Evolutionary conservation across 768 basidiomycete species (phyloP), one percentile per base, ranked within the genome.

Genomic region (Ramaria rubella): DNA sequence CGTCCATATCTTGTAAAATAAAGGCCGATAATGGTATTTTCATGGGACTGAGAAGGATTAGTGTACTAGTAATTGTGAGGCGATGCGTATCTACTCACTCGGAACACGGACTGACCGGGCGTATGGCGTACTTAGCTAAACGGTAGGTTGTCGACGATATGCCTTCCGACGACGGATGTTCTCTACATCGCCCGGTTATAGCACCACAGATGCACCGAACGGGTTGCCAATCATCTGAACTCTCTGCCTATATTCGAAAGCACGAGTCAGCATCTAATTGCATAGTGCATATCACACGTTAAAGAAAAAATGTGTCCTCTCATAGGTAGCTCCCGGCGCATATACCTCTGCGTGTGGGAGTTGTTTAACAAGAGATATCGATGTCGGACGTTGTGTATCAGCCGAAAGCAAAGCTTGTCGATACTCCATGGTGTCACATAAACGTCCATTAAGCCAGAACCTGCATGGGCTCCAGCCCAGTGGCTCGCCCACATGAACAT

Each of bases 301-400:
- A 49, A 23, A 44, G 36, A 62, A 61, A 60, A 61, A 60, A 59
- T 43, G 77, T 97, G 86, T 96, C 72, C 73, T 72, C 86, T 81
- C 85, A 77, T 80, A 75, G 77, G 94, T 97, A 97, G 94, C 93
- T 82, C 87, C 80, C 82, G 77, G 68, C 76, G 80, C 78, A 77
- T 81, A 66, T 63, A 73, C 78, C 87, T 90, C 72, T 65, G 64
- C 76, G 76, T 77, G 78, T 72, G 83, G 81, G 87, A 85, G 91
- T 94, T 94, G 92, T 94, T 91, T 81, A 77, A 76, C 74, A 53
- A 49, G 62, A 60, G 38, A 54, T 62, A 59, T 86, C 73, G 45
- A 73, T 95, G 65, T 96, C 67, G 94, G 94, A 90, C 88, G 79
- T 61, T 73, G 88, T 86, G 93, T 94, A 98, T 98, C 94, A 84